Conservation (phyloP, 371 early-diverging fungal species). For the Syncephalis plumigaleata region DNA sequence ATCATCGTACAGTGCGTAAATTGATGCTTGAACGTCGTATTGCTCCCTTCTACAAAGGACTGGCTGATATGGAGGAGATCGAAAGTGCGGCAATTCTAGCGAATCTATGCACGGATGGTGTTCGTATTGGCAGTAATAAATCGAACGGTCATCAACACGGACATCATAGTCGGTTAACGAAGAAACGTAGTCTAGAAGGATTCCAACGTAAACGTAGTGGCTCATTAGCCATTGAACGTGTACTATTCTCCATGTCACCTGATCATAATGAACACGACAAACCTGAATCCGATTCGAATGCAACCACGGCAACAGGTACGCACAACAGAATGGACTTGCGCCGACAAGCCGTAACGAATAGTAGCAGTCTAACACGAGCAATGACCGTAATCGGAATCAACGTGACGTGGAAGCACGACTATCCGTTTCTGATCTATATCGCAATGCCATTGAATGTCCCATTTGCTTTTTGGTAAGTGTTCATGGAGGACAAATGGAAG, state of each 20-base stretch:
- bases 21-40: conserved; percentile 56
- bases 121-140: conserved; percentile 2
- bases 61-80: conserved; percentile 30
- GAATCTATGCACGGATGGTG: conserved; percentile 2
- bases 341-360: conserved; percentile 1
- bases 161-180: conserved; percentile 7
- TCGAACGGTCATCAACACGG: conserved; percentile 4
- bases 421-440: conserved; percentile 15
- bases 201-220: conserved; percentile 3
- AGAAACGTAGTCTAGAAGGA: conserved; percentile 14
- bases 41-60: conserved; percentile 80
- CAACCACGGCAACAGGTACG: no score
- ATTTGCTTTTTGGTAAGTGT: conserved; percentile 72
- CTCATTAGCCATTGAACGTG: conserved; percentile 1
- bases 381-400: conserved; percentile 4
- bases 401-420: no score
- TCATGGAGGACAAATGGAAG: neutral
- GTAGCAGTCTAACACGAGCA: neutral
- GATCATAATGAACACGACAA: no score
- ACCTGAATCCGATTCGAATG: no score
- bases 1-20: conserved; percentile 47
- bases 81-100: conserved; percentile 12
- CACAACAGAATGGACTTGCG: no score
- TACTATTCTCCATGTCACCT: conserved; percentile 5
- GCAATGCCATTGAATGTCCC: conserved; percentile 72